These are phyloP conservation scores for Pichia sporocuriosa DNA, from an alignment of 805 yeast species.

Conservation along the genomic window DNA sequence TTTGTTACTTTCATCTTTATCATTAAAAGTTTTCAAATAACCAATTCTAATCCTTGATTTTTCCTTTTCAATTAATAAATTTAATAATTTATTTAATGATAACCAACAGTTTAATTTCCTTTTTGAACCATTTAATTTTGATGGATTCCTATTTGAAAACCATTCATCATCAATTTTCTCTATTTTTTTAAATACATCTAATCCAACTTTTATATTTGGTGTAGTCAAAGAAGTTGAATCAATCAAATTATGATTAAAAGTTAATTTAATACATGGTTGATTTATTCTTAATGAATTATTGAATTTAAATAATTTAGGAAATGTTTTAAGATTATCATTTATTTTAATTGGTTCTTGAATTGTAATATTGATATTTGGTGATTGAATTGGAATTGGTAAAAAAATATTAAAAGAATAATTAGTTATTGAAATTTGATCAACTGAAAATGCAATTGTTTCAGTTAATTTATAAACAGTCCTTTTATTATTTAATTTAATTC, in stretches of 20 bases:
- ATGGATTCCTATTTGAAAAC: slow-evolving; percentile 10
- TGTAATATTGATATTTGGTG: slow-evolving; percentile 12
- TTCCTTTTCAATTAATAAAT: slow-evolving; percentile 21
- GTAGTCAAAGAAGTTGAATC: slow-evolving; percentile 11
- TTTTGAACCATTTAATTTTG: slow-evolving; percentile 7
- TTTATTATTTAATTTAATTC: neutral
- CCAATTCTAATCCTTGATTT: slow-evolving; percentile 17
- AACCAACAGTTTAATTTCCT: slow-evolving; percentile 12
- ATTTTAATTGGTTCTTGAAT: slow-evolving; percentile 15
- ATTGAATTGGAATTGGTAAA: slow-evolving; percentile 23
- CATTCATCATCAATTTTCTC: slow-evolving; percentile 11
- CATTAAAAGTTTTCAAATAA: slow-evolving; percentile 11
- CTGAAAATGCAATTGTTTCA: slow-evolving; percentile 20
- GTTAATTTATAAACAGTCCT: slow-evolving; percentile 17
- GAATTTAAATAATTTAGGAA: slow-evolving; percentile 3
- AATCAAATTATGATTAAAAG: slow-evolving; percentile 15
- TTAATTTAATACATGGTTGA: slow-evolving; percentile 14
- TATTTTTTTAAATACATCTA: slow-evolving; percentile 14
- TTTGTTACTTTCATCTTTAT: neutral
- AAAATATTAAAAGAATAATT: slow-evolving; percentile 18
- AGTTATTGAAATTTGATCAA: slow-evolving; percentile 14
- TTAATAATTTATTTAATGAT: slow-evolving; percentile 19
- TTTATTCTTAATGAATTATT: slow-evolving; percentile 2
- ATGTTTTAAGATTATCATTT: slow-evolving; percentile 2
- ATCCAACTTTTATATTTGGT: slow-evolving; percentile 13